Evolutionary conservation across 2,329 filamentous ascomycete genomes (phyloP).

Genomic region (Colletotrichum salicis): DNA sequence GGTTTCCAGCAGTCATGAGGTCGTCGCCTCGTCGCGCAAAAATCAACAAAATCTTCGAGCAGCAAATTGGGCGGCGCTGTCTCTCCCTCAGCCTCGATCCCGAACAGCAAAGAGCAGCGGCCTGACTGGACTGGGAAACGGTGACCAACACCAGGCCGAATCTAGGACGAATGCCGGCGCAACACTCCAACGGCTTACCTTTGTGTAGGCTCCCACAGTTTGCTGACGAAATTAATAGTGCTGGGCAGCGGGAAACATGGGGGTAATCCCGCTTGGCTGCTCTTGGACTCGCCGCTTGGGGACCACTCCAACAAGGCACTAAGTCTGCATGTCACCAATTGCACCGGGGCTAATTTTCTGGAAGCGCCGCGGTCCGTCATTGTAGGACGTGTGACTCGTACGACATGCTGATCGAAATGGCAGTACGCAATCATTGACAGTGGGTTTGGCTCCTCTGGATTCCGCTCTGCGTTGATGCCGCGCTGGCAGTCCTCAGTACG

Average conservation of each 20-base stretch:
- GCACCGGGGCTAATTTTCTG: constrained; percentile 29
- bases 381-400: constrained; percentile 28
- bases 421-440: constrained; percentile 13
- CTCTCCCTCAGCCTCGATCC: constrained; percentile 1
- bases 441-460: neutral
- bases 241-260: constrained; percentile 28
- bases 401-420: constrained; percentile 27
- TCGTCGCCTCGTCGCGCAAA: neutral
- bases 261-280: constrained; percentile 27
- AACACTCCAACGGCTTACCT: constrained; percentile 25
- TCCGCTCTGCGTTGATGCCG: neutral
- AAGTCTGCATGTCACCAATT: constrained; percentile 35
- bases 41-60: neutral
- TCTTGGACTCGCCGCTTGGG: constrained; percentile 20
- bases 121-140: constrained; percentile 11
- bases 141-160: constrained; percentile 33
- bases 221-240: constrained; percentile 29
- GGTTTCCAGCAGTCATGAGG: neutral
- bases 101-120: constrained; percentile 5
- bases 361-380: constrained; percentile 6
- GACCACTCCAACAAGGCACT: constrained; percentile 27
- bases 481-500: neutral
- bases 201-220: constrained; percentile 9
- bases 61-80: neutral
- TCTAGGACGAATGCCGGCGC: constrained; percentile 29